A percentile compares a stretch with the other conserved stretches of the same genome.
Conservation (phyloP, 2,329 filamentous ascomycete genomes). For the Calonectria pseudoreteaudii region DNA sequence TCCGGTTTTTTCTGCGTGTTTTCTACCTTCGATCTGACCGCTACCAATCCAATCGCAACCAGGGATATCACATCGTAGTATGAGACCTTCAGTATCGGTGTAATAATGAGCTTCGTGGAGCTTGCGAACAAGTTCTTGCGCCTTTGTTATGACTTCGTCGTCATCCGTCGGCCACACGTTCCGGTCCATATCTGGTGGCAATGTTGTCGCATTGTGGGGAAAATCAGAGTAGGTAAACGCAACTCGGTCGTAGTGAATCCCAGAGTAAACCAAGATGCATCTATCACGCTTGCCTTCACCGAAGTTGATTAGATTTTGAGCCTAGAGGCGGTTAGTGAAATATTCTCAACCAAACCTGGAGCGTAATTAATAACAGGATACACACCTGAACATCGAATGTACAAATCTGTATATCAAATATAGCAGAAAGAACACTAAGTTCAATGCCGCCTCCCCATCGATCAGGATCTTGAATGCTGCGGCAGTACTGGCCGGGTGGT, state of each 20-base stretch:
- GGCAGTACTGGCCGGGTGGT: conserved; percentile 80
- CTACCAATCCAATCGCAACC: conserved; percentile 75
- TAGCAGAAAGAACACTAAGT: conserved; percentile 83
- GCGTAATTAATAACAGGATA: neutral
- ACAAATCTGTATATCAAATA: conserved; percentile 88
- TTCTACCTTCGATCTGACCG: conserved; percentile 71
- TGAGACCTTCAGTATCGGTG: conserved; percentile 86
- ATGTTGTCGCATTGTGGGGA: conserved; percentile 65
- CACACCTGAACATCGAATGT: conserved; percentile 79
- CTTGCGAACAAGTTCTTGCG: conserved; percentile 72
- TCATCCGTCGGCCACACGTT: conserved; percentile 66
- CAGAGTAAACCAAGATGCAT: conserved; percentile 88
- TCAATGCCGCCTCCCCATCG: conserved; percentile 95
- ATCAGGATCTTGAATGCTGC: conserved; percentile 82
- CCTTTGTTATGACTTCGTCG: conserved; percentile 77
- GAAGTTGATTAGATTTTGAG: conserved; percentile 66
- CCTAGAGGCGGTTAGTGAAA: conserved; percentile 33
- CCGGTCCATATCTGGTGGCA: conserved; percentile 80
- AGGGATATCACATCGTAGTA: conserved; percentile 77
- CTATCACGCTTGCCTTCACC: conserved; percentile 78
- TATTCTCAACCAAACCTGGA: neutral
- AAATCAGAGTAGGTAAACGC: conserved; percentile 75
- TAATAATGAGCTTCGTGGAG: conserved; percentile 82
- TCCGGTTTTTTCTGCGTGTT: conserved; percentile 72
- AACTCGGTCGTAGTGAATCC: conserved; percentile 93